phyloP scores from a whole-genome alignment of 2,329 filamentous ascomycete species.

The Ceratocystis ficicola region DNA sequence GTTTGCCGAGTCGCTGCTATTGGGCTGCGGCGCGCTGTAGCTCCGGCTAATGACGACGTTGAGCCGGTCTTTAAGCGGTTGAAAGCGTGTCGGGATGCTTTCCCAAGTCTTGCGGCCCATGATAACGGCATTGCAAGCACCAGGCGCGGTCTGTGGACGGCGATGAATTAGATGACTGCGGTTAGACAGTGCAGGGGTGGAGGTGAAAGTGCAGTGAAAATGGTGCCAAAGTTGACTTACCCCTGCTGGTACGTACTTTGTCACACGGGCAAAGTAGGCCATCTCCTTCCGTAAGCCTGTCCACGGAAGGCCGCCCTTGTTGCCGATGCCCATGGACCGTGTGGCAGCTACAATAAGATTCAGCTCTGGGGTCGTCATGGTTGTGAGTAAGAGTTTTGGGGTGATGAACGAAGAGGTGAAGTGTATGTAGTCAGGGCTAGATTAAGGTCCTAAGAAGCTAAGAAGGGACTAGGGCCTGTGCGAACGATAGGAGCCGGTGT shows the following conservation, averaged over 20 bases:
- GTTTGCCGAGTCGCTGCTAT: slow-evolving; percentile 19
- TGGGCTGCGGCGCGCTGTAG: slow-evolving; percentile 25
- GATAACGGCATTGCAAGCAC: slow-evolving; percentile 60
- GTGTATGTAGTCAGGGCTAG: background rate
- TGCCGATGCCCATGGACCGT: slow-evolving; percentile 79
- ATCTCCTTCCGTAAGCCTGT: slow-evolving; percentile 80
- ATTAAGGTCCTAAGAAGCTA: background rate
- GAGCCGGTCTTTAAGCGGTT: slow-evolving; percentile 65
- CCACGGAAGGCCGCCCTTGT: slow-evolving; percentile 72
- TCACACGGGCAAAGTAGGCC: slow-evolving; percentile 87
- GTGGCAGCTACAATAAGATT: slow-evolving; percentile 94
- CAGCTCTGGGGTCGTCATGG: slow-evolving; percentile 38
- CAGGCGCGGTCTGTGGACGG: slow-evolving; percentile 27
- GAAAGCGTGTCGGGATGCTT: slow-evolving; percentile 64
- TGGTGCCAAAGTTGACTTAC: slow-evolving; percentile 25
- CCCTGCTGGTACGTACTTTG: slow-evolving; percentile 48
- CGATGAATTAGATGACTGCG: background rate
- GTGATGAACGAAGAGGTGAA: background rate
- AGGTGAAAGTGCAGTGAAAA: slow-evolving; percentile 7
- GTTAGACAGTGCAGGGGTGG: background rate
- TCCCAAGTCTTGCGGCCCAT: slow-evolving; percentile 99
- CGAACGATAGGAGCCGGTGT: background rate
- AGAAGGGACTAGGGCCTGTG: background rate
- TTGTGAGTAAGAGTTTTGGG: background rate
- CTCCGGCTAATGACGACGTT: slow-evolving; percentile 69